phyloP scores from a whole-genome alignment of 2,329 filamentous ascomycete species.

The Cladophialophora exuberans region DNA sequence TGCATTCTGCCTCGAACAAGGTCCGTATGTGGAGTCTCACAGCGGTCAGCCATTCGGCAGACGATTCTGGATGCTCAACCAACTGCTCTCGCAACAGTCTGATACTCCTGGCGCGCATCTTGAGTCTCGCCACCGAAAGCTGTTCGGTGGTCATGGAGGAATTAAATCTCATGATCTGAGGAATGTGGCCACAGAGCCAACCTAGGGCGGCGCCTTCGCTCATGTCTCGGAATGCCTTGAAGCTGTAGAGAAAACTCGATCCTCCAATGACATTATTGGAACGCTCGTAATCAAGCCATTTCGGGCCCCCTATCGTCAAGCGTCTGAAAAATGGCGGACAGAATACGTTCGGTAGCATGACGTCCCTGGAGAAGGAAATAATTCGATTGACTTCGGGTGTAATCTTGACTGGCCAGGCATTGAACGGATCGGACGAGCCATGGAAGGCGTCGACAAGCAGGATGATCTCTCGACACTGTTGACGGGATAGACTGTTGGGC shows the following conservation, averaged over 20 bases:
- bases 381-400: slow-evolving; percentile 17
- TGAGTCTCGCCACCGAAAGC: slow-evolving; percentile 4
- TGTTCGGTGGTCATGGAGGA: not conserved
- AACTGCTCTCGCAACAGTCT: slow-evolving; percentile 6
- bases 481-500: not conserved
- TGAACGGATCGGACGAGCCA: slow-evolving; percentile 19
- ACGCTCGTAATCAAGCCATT: slow-evolving; percentile 1
- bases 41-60: slow-evolving; percentile 1
- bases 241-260: not conserved
- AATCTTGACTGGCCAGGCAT: slow-evolving; percentile 15
- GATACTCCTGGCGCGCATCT: slow-evolving; percentile 13
- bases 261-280: slow-evolving; percentile 5
- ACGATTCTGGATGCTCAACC: not conserved
- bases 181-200: slow-evolving; percentile 18
- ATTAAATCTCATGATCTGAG: not conserved
- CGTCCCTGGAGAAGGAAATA: slow-evolving; percentile 9
- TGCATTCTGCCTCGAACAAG: slow-evolving; percentile 10
- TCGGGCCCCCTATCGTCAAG: slow-evolving; percentile 3
- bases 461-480: slow-evolving; percentile 1
- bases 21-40: slow-evolving; percentile 7
- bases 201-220: slow-evolving; percentile 14
- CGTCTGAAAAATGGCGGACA: slow-evolving; percentile 11
- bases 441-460: not conserved
- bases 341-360: slow-evolving; percentile 13
- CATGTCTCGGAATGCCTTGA: slow-evolving; percentile 6